Evolutionary conservation across 192 early-diverging fungal species (phyloP).

Genomic region (Rhizoclosmatium sp.): DNA sequence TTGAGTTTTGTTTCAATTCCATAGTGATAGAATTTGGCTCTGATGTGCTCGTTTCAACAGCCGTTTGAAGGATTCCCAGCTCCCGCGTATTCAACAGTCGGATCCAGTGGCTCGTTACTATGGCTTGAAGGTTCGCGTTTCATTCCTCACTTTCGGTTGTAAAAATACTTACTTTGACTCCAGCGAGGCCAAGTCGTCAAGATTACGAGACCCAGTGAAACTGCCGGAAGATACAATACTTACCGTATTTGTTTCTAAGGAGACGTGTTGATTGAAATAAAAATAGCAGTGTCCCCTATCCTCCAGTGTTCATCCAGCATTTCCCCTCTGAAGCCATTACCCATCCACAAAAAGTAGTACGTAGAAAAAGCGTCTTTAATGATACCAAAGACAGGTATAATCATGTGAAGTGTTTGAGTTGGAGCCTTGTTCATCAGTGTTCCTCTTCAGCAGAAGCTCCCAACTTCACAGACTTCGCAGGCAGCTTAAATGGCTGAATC

Average conservation of each 20-base stretch:
- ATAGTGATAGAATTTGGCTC: background rate
- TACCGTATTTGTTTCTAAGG: slow-evolving; percentile 92
- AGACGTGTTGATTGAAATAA: no score
- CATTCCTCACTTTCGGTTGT: slow-evolving; percentile 44
- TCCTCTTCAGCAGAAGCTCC: background rate
- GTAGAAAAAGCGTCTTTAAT: no score
- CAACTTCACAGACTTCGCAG: slow-evolving; percentile 12
- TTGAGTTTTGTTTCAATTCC: slow-evolving; percentile 43
- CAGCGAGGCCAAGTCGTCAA: slow-evolving; percentile 79
- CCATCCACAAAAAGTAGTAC: no score
- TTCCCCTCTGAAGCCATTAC: no score
- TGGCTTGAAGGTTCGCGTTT: slow-evolving; percentile 69
- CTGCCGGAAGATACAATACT: slow-evolving; percentile 91
- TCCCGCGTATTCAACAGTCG: slow-evolving; percentile 85
- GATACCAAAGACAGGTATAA: no score
- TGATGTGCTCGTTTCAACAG: slow-evolving; percentile 46
- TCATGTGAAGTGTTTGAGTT: background rate
- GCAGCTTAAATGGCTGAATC: slow-evolving; percentile 34
- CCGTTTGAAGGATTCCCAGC: slow-evolving; percentile 92
- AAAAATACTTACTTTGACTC: background rate
- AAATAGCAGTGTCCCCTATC: no score
- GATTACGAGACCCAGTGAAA: slow-evolving; percentile 94
- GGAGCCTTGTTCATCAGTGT: background rate
- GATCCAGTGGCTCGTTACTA: slow-evolving; percentile 98
- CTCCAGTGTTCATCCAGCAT: no score